Conservation (phyloP, 176 grass and related monocot genomes). For the sorghum (Sorghum bicolor) region DNA sequence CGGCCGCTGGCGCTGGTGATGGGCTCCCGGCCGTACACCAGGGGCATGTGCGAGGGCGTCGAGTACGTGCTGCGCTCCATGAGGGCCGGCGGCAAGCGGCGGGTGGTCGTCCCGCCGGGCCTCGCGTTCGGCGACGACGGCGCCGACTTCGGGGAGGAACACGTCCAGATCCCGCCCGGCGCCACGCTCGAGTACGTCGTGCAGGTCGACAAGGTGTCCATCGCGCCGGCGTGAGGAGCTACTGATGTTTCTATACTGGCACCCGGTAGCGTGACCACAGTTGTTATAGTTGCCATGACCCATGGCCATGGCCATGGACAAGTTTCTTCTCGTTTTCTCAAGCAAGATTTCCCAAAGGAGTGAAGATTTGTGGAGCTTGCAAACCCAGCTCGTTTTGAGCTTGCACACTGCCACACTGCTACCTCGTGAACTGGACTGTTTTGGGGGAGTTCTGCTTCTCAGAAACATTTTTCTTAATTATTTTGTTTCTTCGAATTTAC, state of each 20-base stretch:
- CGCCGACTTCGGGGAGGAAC: constrained; percentile 55
- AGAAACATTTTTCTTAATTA: neutral
- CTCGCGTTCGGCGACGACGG: constrained; percentile 84
- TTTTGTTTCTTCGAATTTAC: neutral
- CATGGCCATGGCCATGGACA: neutral
- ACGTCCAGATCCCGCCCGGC: constrained; percentile 38
- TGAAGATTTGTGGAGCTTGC: neutral
- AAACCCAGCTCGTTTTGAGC: neutral
- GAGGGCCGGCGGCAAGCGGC: constrained; percentile 73
- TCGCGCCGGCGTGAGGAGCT: constrained; percentile 62
- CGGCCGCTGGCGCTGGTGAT: constrained; percentile 80
- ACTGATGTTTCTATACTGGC: neutral
- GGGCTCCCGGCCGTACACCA: constrained; percentile 92
- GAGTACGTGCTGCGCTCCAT: constrained; percentile 69
- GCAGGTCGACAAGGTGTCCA: constrained; percentile 91
- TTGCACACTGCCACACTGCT: neutral
- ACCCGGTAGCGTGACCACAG: neutral
- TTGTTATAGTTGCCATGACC: neutral
- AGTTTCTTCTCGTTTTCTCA: neutral
- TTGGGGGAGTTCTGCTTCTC: neutral
- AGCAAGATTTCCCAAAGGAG: neutral
- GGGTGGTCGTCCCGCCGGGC: constrained; percentile 54
- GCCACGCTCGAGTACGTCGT: constrained; percentile 76
- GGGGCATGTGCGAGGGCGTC: constrained; percentile 88
- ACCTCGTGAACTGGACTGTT: neutral